A percentile compares a stretch with the other conserved stretches of the same genome.
Evolutionary conservation across 1,284 basidiomycete species (phyloP).

Genomic region (Porogramme epimiltina): DNA sequence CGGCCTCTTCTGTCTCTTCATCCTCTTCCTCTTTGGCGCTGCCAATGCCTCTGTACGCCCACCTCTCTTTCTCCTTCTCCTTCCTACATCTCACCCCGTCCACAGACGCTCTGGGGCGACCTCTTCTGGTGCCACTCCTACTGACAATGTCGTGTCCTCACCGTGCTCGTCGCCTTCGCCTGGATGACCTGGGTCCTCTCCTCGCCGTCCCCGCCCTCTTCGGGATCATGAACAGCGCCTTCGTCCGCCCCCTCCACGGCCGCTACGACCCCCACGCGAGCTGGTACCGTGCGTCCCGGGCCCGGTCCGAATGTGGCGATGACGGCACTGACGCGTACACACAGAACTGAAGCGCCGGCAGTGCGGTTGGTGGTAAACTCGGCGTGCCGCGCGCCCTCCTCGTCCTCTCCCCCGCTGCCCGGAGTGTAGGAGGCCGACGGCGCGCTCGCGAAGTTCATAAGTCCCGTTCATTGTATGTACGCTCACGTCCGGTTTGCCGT

Average conservation of each 20-base stretch:
- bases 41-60: slow-evolving; percentile 61
- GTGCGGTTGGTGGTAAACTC: too few relatives aligned
- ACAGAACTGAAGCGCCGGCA: too few relatives aligned
- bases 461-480: too few relatives aligned
- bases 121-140: slow-evolving; percentile 60
- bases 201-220: slow-evolving; percentile 54
- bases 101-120: slow-evolving; percentile 54
- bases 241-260: slow-evolving; percentile 63
- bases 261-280: slow-evolving; percentile 38
- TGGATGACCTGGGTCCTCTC: slow-evolving; percentile 67
- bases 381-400: too few relatives aligned
- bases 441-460: too few relatives aligned
- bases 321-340: too few relatives aligned
- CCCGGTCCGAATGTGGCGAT: too few relatives aligned
- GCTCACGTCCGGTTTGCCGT: too few relatives aligned
- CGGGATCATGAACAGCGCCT: slow-evolving; percentile 58
- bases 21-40: slow-evolving; percentile 73
- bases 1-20: slow-evolving; percentile 62
- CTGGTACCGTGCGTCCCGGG: slow-evolving; percentile 21
- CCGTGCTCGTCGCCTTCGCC: slow-evolving; percentile 68
- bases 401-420: too few relatives aligned
- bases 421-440: too few relatives aligned
- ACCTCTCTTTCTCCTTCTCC: neutral
- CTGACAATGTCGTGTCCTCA: slow-evolving; percentile 61
- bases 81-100: neutral